Evolutionary conservation across 768 basidiomycete species (phyloP).

Genomic region (Suillus clintonianus): DNA sequence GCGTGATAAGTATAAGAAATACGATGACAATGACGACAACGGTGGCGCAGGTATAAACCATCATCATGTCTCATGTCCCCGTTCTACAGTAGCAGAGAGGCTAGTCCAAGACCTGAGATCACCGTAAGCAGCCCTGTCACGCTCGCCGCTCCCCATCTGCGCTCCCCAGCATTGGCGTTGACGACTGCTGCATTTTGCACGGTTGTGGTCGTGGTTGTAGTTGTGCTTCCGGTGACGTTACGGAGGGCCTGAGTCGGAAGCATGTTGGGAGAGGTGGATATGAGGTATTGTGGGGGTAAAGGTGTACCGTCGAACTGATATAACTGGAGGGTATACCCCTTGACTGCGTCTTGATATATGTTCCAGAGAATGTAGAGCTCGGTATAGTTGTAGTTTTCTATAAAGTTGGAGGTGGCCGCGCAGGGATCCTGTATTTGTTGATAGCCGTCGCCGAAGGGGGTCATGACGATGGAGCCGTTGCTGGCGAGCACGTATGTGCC

Average conservation of each 20-base stretch:
- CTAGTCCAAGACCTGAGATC: conserved; percentile 21
- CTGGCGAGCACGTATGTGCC: conserved; percentile 66
- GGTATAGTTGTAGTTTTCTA: conserved; percentile 79
- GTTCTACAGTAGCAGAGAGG: conserved; percentile 23
- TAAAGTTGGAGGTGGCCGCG: conserved; percentile 83
- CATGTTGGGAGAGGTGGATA: conserved; percentile 83
- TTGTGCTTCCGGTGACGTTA: conserved; percentile 42
- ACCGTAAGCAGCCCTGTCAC: conserved; percentile 14
- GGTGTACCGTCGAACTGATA: conserved; percentile 80
- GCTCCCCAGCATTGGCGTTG: conserved; percentile 25
- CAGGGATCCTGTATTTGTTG: conserved; percentile 96
- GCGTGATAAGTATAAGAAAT: conserved; percentile 5
- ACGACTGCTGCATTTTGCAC: conserved; percentile 15
- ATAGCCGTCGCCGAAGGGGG: conserved; percentile 83
- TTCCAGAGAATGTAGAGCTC: conserved; percentile 68
- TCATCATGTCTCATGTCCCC: background rate
- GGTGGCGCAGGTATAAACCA: background rate
- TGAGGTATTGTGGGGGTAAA: conserved; percentile 66
- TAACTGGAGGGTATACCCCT: conserved; percentile 72
- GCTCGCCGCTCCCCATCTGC: conserved; percentile 16
- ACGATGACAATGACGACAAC: background rate
- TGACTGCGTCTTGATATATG: conserved; percentile 65
- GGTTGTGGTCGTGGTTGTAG: conserved; percentile 9
- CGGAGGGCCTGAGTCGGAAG: conserved; percentile 71
- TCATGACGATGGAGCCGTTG: conserved; percentile 81